Evolutionary conservation across 306 rosid species (phyloP).

Genomic region (Vachellia pachyceras): DNA sequence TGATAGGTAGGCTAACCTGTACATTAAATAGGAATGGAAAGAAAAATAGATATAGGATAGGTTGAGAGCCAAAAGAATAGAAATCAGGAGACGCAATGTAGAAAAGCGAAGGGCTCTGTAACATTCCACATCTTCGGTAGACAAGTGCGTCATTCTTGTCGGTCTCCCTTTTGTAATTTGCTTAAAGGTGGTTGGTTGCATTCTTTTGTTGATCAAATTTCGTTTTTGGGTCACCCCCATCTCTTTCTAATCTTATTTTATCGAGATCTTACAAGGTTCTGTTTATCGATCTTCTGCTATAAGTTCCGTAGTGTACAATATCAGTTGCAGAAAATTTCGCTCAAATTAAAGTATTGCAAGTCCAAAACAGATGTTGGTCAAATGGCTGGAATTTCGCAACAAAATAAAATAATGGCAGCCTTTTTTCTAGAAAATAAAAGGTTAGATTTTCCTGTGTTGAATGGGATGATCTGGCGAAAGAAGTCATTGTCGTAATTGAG

Average conservation of each 20-base stretch:
- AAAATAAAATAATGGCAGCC: not conserved
- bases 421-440: no score
- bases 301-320: no score
- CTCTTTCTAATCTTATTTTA: conserved; percentile 10
- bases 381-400: not conserved
- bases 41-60: conserved; percentile 47
- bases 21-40: conserved; percentile 67
- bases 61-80: conserved; percentile 46
- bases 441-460: not conserved
- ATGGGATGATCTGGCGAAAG: not conserved
- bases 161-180: conserved; percentile 60
- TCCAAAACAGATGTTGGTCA: not conserved
- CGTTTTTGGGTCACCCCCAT: conserved; percentile 6
- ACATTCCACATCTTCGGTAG: conserved; percentile 31
- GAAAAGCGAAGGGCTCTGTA: conserved; percentile 43
- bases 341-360: not conserved
- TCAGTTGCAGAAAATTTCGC: no score
- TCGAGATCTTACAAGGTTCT: not conserved
- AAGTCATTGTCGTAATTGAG: no score
- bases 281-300: not conserved
- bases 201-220: conserved; percentile 62
- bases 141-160: conserved; percentile 38
- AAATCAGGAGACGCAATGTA: conserved; percentile 55
- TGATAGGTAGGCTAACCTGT: conserved; percentile 93
- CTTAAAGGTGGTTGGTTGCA: conserved; percentile 54